phyloP scores from a whole-genome alignment of 371 early-diverging fungal genomes.

The Actinomortierella wolfii region DNA sequence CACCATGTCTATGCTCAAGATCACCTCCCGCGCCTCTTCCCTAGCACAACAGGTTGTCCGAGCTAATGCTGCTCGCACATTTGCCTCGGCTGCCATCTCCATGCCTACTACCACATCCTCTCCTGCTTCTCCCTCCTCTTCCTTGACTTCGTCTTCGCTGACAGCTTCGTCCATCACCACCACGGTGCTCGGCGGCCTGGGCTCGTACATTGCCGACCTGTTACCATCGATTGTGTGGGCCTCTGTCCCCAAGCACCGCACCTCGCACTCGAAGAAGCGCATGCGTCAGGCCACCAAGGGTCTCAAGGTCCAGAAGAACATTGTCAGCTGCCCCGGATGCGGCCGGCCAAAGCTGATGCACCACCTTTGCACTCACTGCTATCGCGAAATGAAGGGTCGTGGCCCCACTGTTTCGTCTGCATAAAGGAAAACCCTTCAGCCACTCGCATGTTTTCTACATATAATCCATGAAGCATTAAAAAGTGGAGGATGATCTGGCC shows the following conservation, averaged over 20 bases:
- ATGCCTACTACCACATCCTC: not conserved
- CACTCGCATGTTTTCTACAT: too few relatives aligned
- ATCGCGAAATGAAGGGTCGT: constrained; percentile 56
- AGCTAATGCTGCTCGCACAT: not conserved
- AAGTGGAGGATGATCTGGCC: too few relatives aligned
- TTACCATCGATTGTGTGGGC: constrained; percentile 68
- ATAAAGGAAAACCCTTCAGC: too few relatives aligned
- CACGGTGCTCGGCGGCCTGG: constrained; percentile 36
- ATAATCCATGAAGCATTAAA: too few relatives aligned
- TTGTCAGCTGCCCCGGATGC: constrained; percentile 75
- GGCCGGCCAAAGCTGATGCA: constrained; percentile 75
- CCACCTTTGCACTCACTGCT: constrained; percentile 80
- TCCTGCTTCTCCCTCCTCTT: constrained; percentile 11
- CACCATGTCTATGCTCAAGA: not conserved
- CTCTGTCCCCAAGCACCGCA: constrained; percentile 85
- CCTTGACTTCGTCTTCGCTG: constrained; percentile 29
- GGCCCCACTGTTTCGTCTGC: constrained; percentile 13
- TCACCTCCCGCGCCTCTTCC: not conserved
- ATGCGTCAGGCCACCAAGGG: constrained; percentile 86
- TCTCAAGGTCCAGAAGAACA: constrained; percentile 73
- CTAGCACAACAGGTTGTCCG: not conserved
- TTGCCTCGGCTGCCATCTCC: too few relatives aligned
- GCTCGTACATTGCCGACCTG: constrained; percentile 43
- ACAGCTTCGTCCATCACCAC: constrained; percentile 22
- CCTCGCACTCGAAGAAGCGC: constrained; percentile 86